Conservation (phyloP, 352 stramenopile species). For the Albugo candida region DNA sequence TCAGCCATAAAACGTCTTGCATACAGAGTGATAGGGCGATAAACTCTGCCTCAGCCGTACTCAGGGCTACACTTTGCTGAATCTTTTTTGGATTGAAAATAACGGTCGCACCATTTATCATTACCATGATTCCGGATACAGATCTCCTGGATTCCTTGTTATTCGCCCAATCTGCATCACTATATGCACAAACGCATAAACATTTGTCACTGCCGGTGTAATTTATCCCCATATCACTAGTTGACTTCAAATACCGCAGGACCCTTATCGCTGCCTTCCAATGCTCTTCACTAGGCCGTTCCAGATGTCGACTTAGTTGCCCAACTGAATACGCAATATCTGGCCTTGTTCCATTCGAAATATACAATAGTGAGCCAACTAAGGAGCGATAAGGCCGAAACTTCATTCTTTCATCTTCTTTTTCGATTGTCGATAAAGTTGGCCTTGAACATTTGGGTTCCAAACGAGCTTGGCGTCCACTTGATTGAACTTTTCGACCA, state of each 20-base stretch:
- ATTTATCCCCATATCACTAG: neutral
- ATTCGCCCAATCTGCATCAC: neutral
- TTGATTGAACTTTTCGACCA: slow-evolving; percentile 6
- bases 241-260: neutral
- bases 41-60: neutral
- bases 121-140: neutral
- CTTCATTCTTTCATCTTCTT: neutral
- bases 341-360: neutral
- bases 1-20: too few species aligned
- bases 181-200: neutral
- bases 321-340: neutral
- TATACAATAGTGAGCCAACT: neutral
- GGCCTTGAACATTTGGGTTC: neutral
- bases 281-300: neutral
- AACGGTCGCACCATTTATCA: neutral
- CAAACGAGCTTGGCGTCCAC: slow-evolving; percentile 5
- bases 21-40: neutral
- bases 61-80: neutral
- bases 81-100: neutral
- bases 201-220: neutral
- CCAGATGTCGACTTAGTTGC: neutral
- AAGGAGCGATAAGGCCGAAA: neutral
- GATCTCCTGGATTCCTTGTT: neutral
- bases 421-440: neutral
- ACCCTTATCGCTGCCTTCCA: neutral